Evolutionary conservation across 2,329 filamentous ascomycete species (phyloP), one percentile per base, ranked within the genome.

Genomic region (Lachnellula willkommii): DNA sequence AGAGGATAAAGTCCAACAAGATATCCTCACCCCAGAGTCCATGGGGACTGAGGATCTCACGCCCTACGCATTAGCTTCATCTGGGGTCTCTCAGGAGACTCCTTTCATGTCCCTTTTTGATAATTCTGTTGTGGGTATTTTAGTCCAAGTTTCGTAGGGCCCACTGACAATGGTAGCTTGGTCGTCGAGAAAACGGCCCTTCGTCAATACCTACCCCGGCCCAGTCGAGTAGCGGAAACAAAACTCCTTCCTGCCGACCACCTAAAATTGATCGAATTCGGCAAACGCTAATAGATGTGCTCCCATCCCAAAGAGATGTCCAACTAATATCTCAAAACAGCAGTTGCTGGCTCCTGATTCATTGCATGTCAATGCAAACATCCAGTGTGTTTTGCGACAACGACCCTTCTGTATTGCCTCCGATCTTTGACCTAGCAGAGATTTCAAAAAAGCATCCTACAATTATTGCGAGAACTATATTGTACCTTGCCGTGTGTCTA

Each of bases 61-160:
- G 17, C 60, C 64, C 17, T 62, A 57, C 42, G 15, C 57, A 9
- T 50, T 57, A 14, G 61, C 57, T 50, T 50, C 47, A 6, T 46
- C 58, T 1, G 51, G 50, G 7, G 54, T 48, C 37, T 46, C 51
- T 42, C 26, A 62, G 62, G 26, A 60, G 59, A 50, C 56, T 28
- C 63, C 62, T 9, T 61, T 66, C 46, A 52, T 68, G n/a, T 62
- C 65, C 17, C 58, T 69, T 9, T 69, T 68, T 57, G 67, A 69
- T 45, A 66, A 65, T 52, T 32, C 58, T 39, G 57, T 68, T 24
- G 65, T 68, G 49, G 61, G 63, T 61, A 36, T 36, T 12, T 15
- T 36, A 7, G 26, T 26, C 15, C 7, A 26, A 48, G 14, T 15
- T n/a, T 36, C 51, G 24, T 53, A 17, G 15, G 11, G 17, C 22